Conservation (phyloP, 1,284 basidiomycete species). For the Athelia psychrophila region DNA sequence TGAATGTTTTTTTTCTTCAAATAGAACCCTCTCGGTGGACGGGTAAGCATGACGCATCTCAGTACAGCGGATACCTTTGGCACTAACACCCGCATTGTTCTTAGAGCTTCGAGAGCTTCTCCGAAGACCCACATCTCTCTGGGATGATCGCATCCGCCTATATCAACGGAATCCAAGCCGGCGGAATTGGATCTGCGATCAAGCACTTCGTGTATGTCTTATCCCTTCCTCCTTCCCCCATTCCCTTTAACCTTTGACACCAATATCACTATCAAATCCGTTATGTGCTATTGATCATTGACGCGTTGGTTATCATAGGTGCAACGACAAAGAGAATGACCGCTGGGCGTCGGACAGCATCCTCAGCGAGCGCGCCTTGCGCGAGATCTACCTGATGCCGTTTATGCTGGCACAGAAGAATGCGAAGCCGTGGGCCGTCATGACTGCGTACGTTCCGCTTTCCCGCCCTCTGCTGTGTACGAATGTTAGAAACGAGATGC, state of each 20-base stretch:
- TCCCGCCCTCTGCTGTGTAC: too few relatives aligned
- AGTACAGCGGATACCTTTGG: background rate
- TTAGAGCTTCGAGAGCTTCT: slow-evolving; percentile 67
- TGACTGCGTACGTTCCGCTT: slow-evolving; percentile 38
- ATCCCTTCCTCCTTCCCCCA: background rate
- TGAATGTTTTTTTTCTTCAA: background rate
- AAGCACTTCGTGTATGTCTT: slow-evolving; percentile 59
- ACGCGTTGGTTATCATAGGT: slow-evolving; percentile 15
- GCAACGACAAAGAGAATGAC: slow-evolving; percentile 74
- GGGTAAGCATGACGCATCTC: slow-evolving; percentile 29
- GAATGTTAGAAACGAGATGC: too few relatives aligned
- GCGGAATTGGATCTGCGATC: slow-evolving; percentile 69
- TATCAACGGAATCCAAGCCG: slow-evolving; percentile 68
- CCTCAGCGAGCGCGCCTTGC: slow-evolving; percentile 64
- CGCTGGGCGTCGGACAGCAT: slow-evolving; percentile 61
- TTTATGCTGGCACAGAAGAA: slow-evolving; percentile 82
- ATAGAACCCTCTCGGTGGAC: slow-evolving; percentile 68
- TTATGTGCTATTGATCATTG: too few relatives aligned
- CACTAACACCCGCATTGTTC: too few relatives aligned
- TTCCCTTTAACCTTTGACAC: too few relatives aligned
- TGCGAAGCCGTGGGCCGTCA: slow-evolving; percentile 67
- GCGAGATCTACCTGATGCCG: slow-evolving; percentile 81
- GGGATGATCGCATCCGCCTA: slow-evolving; percentile 72
- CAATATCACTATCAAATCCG: too few relatives aligned
- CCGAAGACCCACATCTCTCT: slow-evolving; percentile 76